These are phyloP conservation scores for Boehmeria nivea DNA, from an alignment of 306 rosid species.

Conservation along the genomic window DNA sequence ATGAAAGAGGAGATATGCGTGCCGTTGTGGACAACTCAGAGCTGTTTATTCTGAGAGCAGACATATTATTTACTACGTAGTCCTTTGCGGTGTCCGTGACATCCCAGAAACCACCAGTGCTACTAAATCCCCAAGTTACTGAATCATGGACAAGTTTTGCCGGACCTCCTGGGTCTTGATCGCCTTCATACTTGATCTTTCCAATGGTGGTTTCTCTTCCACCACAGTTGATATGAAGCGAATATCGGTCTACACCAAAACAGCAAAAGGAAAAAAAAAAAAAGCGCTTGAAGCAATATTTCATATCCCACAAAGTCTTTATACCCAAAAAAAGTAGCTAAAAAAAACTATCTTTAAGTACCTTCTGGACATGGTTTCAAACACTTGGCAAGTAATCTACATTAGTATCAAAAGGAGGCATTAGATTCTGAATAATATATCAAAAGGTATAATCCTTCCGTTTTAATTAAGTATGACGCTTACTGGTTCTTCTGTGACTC, in stretches of 20 bases:
- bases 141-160: conserved; percentile 27
- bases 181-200: conserved; percentile 34
- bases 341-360: no score
- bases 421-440: no score
- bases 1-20: conserved; percentile 39
- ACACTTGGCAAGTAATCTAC: no score
- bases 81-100: conserved; percentile 5
- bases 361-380: no score
- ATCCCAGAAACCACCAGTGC: conserved; percentile 46
- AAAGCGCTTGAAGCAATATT: no score
- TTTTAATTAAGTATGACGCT: no score
- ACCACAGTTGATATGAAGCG: conserved; percentile 55
- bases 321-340: no score
- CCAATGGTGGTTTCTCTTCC: conserved; percentile 38
- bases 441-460: no score
- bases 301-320: no score
- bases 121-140: conserved; percentile 45
- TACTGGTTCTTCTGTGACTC: no score
- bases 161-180: conserved; percentile 38
- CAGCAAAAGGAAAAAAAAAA: no score
- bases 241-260: conserved; percentile 18
- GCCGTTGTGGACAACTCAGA: conserved; percentile 41
- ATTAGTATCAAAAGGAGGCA: no score
- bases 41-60: conserved; percentile 17
- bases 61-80: conserved; percentile 21